Conservation (phyloP, 192 early-diverging fungal species). For the Podila epigama region DNA sequence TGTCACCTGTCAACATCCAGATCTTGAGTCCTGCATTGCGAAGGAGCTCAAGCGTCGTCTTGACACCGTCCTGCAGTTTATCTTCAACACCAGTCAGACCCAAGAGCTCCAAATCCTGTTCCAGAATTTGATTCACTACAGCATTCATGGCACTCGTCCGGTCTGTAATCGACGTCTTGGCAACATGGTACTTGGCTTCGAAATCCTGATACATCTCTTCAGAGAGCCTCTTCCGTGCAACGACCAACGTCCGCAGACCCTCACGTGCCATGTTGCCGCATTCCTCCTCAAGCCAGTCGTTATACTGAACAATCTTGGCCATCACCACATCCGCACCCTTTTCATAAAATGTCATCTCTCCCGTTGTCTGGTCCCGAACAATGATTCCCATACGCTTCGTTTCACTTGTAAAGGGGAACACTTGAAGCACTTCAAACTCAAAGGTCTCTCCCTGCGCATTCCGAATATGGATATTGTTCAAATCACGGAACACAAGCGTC, state of each 20-base stretch:
- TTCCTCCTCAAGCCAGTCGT: constrained; percentile 98
- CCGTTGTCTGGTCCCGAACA: constrained; percentile 68
- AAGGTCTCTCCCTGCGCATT: constrained; percentile 61
- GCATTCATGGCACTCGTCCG: constrained; percentile 74
- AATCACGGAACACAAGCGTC: constrained; percentile 79
- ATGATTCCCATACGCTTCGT: constrained; percentile 98
- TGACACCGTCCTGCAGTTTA: constrained; percentile 93
- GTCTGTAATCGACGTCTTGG: constrained; percentile 74
- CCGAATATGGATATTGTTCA: constrained; percentile 70
- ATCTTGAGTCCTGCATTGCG: constrained; percentile 91
- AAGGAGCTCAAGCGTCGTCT: constrained; percentile 85
- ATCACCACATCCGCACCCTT: constrained; percentile 96
- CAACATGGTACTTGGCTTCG: constrained; percentile 67
- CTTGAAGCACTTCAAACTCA: constrained; percentile 84
- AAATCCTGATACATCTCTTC: constrained; percentile 75
- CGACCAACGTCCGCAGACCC: constrained; percentile 91
- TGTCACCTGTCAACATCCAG: constrained; percentile 99
- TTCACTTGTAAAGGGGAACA: constrained; percentile 99
- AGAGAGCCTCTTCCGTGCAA: constrained; percentile 84
- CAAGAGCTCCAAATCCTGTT: constrained; percentile 87
- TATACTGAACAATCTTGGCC: constrained; percentile 86
- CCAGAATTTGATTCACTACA: constrained; percentile 73
- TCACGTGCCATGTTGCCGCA: constrained; percentile 97
- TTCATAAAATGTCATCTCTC: constrained; percentile 88
- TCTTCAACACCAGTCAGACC: constrained; percentile 97